These are phyloP conservation scores for Pythium rishiriense DNA, from an alignment of 352 stramenopile genomes.

Conservation along the genomic window DNA sequence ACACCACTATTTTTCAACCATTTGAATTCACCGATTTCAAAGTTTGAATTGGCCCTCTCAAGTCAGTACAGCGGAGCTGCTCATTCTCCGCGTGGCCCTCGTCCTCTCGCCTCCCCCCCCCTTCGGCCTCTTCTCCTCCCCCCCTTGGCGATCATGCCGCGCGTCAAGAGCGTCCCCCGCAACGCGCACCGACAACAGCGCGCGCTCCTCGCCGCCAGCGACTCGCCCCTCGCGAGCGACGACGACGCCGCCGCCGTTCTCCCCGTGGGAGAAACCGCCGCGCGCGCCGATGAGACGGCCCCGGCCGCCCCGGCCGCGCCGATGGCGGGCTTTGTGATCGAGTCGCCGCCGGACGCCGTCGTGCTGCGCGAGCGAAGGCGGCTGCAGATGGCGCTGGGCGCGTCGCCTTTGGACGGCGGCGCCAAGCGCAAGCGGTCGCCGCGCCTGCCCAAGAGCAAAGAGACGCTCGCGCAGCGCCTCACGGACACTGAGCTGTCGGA, in stretches of 20 bases:
- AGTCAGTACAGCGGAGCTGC: slow-evolving; percentile 15
- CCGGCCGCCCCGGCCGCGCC: background rate
- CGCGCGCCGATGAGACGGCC: background rate
- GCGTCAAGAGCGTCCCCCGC: slow-evolving; percentile 12
- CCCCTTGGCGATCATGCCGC: slow-evolving; percentile 8
- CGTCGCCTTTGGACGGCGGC: slow-evolving; percentile 19
- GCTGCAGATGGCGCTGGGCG: background rate
- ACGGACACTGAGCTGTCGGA: slow-evolving; percentile 33
- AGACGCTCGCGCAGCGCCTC: slow-evolving; percentile 48
- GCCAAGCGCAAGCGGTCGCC: slow-evolving; percentile 22
- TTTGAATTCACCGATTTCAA: slow-evolving; percentile 26
- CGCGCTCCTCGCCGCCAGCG: slow-evolving; percentile 3
- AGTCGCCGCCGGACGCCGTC: slow-evolving; percentile 22
- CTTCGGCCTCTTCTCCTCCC: background rate
- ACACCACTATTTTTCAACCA: slow-evolving; percentile 11
- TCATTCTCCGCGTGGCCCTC: background rate
- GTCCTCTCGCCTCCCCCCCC: background rate
- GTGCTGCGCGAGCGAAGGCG: slow-evolving; percentile 21
- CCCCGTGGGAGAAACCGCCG: background rate
- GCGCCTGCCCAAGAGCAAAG: slow-evolving; percentile 39
- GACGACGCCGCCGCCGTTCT: background rate
- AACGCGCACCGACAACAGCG: slow-evolving; percentile 19
- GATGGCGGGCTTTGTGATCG: background rate
- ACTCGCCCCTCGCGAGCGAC: slow-evolving; percentile 13
- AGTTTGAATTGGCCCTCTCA: slow-evolving; percentile 23